These are phyloP conservation scores for Juglanconis oblonga DNA, from an alignment of 2,329 filamentous ascomycete genomes.

Conservation along the genomic window DNA sequence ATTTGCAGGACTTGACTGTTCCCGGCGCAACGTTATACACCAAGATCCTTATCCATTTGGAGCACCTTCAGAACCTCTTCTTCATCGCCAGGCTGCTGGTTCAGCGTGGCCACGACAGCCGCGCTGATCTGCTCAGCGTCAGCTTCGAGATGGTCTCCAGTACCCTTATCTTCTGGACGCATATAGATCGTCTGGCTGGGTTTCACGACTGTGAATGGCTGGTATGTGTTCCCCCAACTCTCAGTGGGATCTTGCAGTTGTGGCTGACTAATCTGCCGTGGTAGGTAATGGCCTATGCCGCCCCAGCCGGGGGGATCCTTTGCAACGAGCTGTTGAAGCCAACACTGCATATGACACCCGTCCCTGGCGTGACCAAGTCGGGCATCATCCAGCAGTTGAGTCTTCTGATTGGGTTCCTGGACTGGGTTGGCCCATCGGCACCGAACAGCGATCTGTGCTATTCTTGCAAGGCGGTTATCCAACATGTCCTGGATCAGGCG, in stretches of 20 bases:
- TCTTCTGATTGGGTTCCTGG: constrained; percentile 48
- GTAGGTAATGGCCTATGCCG: constrained; percentile 48
- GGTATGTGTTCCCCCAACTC: constrained; percentile 27
- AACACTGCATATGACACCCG: constrained; percentile 31
- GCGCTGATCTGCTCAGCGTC: constrained; percentile 39
- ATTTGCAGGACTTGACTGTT: constrained; percentile 32
- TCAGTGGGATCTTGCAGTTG: too few species aligned
- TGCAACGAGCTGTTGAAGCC: constrained; percentile 48
- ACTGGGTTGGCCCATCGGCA: constrained; percentile 46
- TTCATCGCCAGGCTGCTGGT: constrained; percentile 55
- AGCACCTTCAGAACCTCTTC: constrained; percentile 56
- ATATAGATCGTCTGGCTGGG: constrained; percentile 41
- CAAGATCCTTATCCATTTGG: constrained; percentile 44
- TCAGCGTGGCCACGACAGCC: constrained; percentile 36
- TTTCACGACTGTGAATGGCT: constrained; percentile 49
- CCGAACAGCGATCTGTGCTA: constrained; percentile 48
- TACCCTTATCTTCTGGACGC: constrained; percentile 47
- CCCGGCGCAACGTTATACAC: constrained; percentile 35
- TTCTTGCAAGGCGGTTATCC: constrained; percentile 45
- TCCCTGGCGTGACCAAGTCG: constrained; percentile 39
- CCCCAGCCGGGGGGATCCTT: constrained; percentile 47
- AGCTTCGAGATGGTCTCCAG: constrained; percentile 47
- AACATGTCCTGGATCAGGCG: constrained; percentile 47
- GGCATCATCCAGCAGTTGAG: constrained; percentile 51
- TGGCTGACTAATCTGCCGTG: not conserved